phyloP scores from a whole-genome alignment of 306 rosid genomes.

The Glycine latifolia region DNA sequence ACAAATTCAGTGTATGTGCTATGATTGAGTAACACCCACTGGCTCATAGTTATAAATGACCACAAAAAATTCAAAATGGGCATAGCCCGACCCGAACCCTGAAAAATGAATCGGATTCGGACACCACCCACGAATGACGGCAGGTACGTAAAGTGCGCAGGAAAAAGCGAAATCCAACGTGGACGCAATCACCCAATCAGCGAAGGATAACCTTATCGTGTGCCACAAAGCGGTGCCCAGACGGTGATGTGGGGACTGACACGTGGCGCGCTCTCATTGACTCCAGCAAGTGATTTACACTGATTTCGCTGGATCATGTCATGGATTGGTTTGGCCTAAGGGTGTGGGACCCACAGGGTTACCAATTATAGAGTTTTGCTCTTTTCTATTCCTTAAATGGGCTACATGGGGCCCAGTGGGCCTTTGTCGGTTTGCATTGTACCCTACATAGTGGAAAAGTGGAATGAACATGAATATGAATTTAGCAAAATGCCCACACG shows the following conservation, averaged over 20 bases:
- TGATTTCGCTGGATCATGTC: constrained; percentile 20
- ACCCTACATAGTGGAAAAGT: constrained; percentile 39
- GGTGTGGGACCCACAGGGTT: constrained; percentile 37
- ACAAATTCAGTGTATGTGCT: too few relatives aligned
- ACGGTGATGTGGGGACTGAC: not conserved
- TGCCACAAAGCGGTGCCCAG: constrained; percentile 19
- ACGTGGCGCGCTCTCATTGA: constrained; percentile 31
- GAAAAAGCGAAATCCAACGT: constrained; percentile 47
- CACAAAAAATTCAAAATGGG: not conserved
- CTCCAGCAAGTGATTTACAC: too few relatives aligned
- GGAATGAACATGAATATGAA: not conserved
- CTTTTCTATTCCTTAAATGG: not conserved
- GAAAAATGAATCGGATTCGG: not conserved
- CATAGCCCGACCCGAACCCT: not conserved
- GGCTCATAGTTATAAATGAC: too few relatives aligned
- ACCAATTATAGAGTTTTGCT: not conserved
- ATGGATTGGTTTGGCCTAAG: not conserved
- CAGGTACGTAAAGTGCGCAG: constrained; percentile 35
- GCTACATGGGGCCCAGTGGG: constrained; percentile 34
- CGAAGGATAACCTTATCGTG: constrained; percentile 65
- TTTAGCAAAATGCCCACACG: not conserved
- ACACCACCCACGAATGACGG: constrained; percentile 27
- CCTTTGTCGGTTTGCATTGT: constrained; percentile 42
- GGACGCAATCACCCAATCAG: constrained; percentile 54
- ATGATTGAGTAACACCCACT: too few relatives aligned